Evolutionary conservation across 2,329 filamentous ascomycete species (phyloP), one percentile per base, ranked within the genome.

Genomic region (Cordyceps farinosa): DNA sequence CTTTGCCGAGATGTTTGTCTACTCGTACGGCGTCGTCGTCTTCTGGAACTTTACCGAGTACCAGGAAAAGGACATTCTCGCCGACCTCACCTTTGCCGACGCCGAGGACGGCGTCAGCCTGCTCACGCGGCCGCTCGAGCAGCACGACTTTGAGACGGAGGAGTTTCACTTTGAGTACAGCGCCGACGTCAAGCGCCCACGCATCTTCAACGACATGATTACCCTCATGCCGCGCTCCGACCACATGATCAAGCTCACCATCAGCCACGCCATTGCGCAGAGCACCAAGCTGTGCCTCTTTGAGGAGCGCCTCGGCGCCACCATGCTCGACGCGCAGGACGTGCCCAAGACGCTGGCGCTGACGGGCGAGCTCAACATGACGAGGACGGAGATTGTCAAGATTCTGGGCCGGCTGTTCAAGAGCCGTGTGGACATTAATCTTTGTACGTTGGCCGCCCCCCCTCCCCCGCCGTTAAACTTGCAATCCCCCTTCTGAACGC

Each of bases 191-290:
- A 89, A 92, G 66, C 86, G 93, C 56, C 95, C 95, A 5, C 86
- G 95, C 63, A 90, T 99, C 36, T 99, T 96, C 79, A 98, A 99
- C 77, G 95, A 99, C 76, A 99, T 99, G 95, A 98, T 99, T 70
- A 99, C 95, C 0, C 80, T 99, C 51, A 84, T 96, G 66, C 96
- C 92, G 65, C 89, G 91, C 45, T 86, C 83, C 34, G 95, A 99
- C 77, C 95, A 99, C 78, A 98, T 99, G 94, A 96, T 98, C 74
- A 98, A 98, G 77, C 83, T 99, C 17, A 92, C 94, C 40, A 99
- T 99, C 80, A 96, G 91, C 74, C 95, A 99, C 74, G 95, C 93
- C 44, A 97, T 99, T 69, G 92, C 92, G 1, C 95, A 99, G 76
- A 97, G 93, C 75, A 99, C 95, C 0, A 98, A 97, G 76, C 80